Percentiles rank a stretch among this genome's conserved stretches.
Evolutionary conservation across 2,329 filamentous ascomycete genomes (phyloP).

Genomic region (Teratosphaeria viscida): DNA sequence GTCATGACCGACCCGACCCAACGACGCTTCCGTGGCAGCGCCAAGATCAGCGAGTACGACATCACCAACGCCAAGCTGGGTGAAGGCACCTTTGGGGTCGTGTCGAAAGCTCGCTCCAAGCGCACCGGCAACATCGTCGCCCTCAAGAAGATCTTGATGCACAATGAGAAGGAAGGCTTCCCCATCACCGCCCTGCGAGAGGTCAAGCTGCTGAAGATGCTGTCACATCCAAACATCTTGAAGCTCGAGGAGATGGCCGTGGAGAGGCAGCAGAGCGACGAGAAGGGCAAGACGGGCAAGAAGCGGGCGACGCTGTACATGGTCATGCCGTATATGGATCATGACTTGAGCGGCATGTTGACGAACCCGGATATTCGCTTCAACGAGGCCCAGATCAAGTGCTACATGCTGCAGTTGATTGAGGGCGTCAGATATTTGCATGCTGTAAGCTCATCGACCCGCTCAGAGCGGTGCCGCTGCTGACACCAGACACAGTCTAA

Average conservation of each 20-base stretch:
- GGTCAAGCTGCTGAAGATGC: slow-evolving; percentile 90
- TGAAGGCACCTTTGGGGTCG: slow-evolving; percentile 93
- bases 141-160: slow-evolving; percentile 98
- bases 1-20: slow-evolving; percentile 38
- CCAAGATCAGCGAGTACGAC: slow-evolving; percentile 70
- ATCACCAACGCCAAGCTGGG: slow-evolving; percentile 67
- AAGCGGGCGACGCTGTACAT: slow-evolving; percentile 84
- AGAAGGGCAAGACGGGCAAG: slow-evolving; percentile 32
- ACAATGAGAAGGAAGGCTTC: slow-evolving; percentile 98
- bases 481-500: slow-evolving; percentile 29
- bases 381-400: slow-evolving; percentile 87
- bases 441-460: slow-evolving; percentile 41
- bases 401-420: slow-evolving; percentile 88
- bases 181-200: slow-evolving; percentile 97
- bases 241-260: slow-evolving; percentile 92
- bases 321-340: slow-evolving; percentile 98
- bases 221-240: slow-evolving; percentile 84
- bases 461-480: not conserved
- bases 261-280: slow-evolving; percentile 55
- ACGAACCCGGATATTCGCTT: slow-evolving; percentile 89
- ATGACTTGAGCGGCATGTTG: slow-evolving; percentile 91
- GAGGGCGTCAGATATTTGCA: slow-evolving; percentile 86
- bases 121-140: slow-evolving; percentile 68
- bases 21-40: slow-evolving; percentile 69
- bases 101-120: slow-evolving; percentile 75